Evolutionary conservation across 2,329 filamentous ascomycete genomes (phyloP).

Genomic region (Alternaria panax): DNA sequence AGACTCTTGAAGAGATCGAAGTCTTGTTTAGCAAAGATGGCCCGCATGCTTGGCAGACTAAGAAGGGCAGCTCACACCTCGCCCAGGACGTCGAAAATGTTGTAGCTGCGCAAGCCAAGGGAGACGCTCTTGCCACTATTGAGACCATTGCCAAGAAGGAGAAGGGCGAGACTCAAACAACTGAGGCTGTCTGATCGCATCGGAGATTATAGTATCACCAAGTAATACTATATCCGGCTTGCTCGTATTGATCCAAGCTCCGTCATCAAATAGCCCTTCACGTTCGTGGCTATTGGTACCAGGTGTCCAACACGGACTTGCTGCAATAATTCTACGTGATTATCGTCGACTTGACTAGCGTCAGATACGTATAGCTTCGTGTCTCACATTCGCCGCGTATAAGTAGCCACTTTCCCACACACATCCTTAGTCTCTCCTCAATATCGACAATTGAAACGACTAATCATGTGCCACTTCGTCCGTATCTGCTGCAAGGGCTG

Average conservation of each 20-base stretch:
- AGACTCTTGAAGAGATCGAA: conserved; percentile 79
- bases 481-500: background rate
- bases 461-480: background rate
- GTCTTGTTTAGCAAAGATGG: conserved; percentile 67
- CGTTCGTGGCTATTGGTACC: background rate
- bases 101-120: conserved; percentile 33
- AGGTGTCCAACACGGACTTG: background rate
- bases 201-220: background rate
- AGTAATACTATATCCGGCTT: background rate
- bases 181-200: conserved; percentile 9
- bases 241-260: background rate
- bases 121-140: conserved; percentile 32
- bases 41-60: conserved; percentile 64
- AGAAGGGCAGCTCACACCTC: conserved; percentile 34
- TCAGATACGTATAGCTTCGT: background rate
- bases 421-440: background rate
- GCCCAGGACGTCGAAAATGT: conserved; percentile 38
- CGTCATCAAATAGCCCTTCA: background rate
- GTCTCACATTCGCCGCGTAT: background rate
- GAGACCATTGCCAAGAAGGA: conserved; percentile 28
- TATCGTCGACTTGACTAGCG: background rate
- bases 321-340: background rate
- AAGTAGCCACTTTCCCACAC: background rate
- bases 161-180: conserved; percentile 17
- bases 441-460: background rate